Base-by-base conservation (phyloP, 192 early-diverging fungal species). In the Coemansia sp. region DNA sequence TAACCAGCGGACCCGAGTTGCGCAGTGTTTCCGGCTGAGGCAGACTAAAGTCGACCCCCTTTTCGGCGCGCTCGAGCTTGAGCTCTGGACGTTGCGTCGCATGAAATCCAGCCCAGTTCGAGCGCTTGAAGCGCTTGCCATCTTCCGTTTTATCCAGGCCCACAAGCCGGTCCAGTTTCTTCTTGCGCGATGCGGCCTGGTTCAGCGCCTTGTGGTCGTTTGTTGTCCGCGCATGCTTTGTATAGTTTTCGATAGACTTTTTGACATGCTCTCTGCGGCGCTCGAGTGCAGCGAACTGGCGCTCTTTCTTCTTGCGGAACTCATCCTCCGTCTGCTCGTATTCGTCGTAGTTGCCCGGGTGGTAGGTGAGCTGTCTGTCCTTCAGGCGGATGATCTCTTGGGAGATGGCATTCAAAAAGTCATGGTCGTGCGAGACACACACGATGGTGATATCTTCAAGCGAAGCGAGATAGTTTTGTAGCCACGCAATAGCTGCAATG, bases 401-500 rank as follows among this genome's bases (percentile, higher is more conserved):
- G 7, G 88, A 85, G 1, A 93, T 88, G 18, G 85, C 83, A 67
- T 95, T 93, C 62, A 97, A 85, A 53, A 97, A 96, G 60, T 87
- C 85, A 57, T 93, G 91, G 69, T 97, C 94, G 67, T 93, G 95
- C 43, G 93, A 94, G n/a, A 97, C 93, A 33, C 92, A 81, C 0
- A 97, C 88, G 39, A 97, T 76, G 3, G 93, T 94, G 34, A 87
- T 85, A 66, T 87, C 81, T 21, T 86, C 71, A 15, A 93, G 77
- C 20, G 80, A 45, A 0, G 67, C 63, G 7, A 92, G 75, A 53
- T 98, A 95, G 26, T 86, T 79, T 62, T 93, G 91, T 7, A 98
- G 86, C 94, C 94, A 98, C n/a, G 94, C 75, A 41, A 93, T 94
- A n/a, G 94, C 91, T 5, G 90, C 90, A 39, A 98, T 75, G 69